phyloP scores from a whole-genome alignment of 805 yeast genomes.

The Maudiozyma pseudohumilis region DNA sequence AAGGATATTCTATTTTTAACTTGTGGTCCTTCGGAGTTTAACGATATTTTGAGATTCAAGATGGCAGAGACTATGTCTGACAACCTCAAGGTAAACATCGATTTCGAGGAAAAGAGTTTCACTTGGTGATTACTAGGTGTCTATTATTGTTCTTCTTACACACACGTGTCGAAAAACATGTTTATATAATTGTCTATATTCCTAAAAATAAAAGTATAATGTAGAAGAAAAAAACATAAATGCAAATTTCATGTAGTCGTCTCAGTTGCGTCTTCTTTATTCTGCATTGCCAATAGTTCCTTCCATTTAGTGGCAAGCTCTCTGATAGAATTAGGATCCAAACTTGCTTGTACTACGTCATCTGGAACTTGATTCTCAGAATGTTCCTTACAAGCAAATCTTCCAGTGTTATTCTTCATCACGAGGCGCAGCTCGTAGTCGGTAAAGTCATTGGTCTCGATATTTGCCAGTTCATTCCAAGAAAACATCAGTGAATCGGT shows the following conservation, averaged over 20 bases:
- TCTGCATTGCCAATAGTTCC: conserved; percentile 28
- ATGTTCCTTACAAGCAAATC: conserved; percentile 74
- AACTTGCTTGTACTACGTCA: conserved; percentile 79
- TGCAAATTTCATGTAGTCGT: too few relatives aligned
- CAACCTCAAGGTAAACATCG: conserved; percentile 21
- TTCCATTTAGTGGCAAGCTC: conserved; percentile 58
- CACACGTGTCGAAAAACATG: too few relatives aligned
- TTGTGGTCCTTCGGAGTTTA: conserved; percentile 56
- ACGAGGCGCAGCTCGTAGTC: conserved; percentile 56
- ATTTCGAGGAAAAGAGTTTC: conserved; percentile 28
- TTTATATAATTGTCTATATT: too few relatives aligned
- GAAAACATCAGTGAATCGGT: conserved; percentile 73
- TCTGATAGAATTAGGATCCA: conserved; percentile 57
- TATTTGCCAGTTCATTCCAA: conserved; percentile 65
- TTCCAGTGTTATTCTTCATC: conserved; percentile 55
- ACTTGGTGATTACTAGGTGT: conserved; percentile 18
- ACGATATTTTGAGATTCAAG: conserved; percentile 43
- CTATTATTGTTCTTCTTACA: too few relatives aligned
- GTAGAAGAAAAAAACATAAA: too few relatives aligned
- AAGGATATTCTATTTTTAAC: conserved; percentile 45
- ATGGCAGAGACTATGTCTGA: conserved; percentile 33
- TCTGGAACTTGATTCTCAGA: conserved; percentile 86
- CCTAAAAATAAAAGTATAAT: too few relatives aligned
- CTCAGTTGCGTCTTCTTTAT: conserved; percentile 12
- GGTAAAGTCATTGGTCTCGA: conserved; percentile 12